Evolutionary conservation across 176 grass and related monocot species (phyloP), one percentile per base, ranked within the genome.

Genomic region (Elymus sibiricus): DNA sequence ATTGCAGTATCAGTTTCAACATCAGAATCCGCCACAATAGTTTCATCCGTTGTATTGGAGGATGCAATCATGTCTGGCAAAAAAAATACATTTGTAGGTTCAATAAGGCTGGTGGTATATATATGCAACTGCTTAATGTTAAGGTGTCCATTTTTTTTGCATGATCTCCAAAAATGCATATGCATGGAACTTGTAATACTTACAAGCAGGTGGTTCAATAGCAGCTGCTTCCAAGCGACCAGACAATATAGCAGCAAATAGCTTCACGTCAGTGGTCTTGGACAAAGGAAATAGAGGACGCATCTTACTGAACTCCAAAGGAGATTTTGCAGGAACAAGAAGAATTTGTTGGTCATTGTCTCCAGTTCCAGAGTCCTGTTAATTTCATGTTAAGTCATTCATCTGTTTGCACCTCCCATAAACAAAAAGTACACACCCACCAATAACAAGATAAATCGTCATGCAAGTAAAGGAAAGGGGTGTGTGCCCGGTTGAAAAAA

Each of bases 131-230:
- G 25, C 42, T 49, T 31, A 51, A 21, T 51, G 43, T 11, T 75
- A 19, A 29, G 72, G 21, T 76, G 43, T 51, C 44, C 72, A 51
- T 5, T 31, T 21, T 11, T 6, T 2, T 31, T 51, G 26, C 26
- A 76, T 2, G 9, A 21, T 76, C 25, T 75, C 4, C 26, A 51
- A 76, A 67, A 76, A 31, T 51, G 0, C 16, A 31, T 67, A 74
- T 28, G 15, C 65, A 38, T 66, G 47, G n/a, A 53, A 72, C 60
- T 65, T 53, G 43, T 34, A 76, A 92, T 86, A 84, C 91, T 95
- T 92, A 98, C 97, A 98, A 83, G 97, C 76, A 81, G 97, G 92
- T 78, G 90, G 93, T 47, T 98, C 92, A 74, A 98, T 81, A 69
- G 86, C 85, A 89, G 97, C 34, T 38, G 90, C 69, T 74, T 98